phyloP scores from a whole-genome alignment of 139 green algal genomes.

The Closterium sp. region DNA sequence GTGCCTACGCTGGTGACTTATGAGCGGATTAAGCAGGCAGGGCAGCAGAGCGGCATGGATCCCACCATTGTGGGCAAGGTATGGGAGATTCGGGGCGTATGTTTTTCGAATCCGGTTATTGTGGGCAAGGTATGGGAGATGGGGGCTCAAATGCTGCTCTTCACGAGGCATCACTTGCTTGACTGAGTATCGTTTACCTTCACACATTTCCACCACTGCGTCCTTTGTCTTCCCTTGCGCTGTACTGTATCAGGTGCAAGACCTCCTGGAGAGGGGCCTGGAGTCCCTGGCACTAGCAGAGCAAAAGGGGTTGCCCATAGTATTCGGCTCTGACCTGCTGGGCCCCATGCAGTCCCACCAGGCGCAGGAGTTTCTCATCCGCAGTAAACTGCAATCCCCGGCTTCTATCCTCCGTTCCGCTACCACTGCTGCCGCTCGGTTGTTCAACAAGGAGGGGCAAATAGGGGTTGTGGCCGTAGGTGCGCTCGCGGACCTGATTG shows the following conservation, averaged over 20 bases:
- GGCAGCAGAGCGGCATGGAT: slow-evolving; percentile 17
- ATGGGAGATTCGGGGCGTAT: too few species aligned
- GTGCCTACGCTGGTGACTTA: slow-evolving; percentile 71
- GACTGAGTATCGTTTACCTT: too few species aligned
- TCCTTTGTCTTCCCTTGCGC: neutral
- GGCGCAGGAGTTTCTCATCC: neutral
- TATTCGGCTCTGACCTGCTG: neutral
- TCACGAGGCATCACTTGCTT: too few species aligned
- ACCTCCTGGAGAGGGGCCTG: neutral
- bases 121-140: too few species aligned
- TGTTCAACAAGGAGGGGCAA: neutral
- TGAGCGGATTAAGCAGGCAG: slow-evolving; percentile 47
- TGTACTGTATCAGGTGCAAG: neutral
- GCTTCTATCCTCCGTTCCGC: neutral
- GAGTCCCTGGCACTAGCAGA: neutral
- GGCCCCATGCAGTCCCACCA: neutral
- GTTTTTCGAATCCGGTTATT: too few species aligned
- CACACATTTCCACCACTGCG: neutral
- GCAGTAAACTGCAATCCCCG: neutral
- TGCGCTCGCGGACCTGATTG: neutral
- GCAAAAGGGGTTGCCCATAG: neutral
- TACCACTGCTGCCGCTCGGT: neutral
- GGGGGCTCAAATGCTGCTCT: too few species aligned
- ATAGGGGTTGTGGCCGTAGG: neutral
- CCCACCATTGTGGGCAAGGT: neutral